These are phyloP conservation scores for Lyophyllum shimeji DNA, from an alignment of 768 basidiomycete genomes.

Conservation along the genomic window DNA sequence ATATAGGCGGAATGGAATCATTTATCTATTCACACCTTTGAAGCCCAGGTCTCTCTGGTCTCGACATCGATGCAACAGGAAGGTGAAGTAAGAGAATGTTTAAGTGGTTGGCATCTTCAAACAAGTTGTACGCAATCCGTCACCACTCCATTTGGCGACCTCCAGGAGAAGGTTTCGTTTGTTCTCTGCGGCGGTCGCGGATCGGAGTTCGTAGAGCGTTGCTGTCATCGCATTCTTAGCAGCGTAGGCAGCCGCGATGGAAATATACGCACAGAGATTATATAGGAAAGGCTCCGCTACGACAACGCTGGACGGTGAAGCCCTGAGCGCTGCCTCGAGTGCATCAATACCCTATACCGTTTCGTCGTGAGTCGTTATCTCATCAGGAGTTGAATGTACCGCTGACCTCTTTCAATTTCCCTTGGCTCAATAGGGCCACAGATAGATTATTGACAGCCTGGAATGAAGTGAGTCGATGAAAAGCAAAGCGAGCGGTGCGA, in stretches of 20 bases:
- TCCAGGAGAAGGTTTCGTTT: slow-evolving; percentile 74
- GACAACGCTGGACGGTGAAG: slow-evolving; percentile 70
- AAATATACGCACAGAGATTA: slow-evolving; percentile 65
- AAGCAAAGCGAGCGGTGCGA: neutral
- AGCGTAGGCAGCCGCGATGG: neutral
- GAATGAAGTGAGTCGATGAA: neutral
- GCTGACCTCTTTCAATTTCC: slow-evolving; percentile 67
- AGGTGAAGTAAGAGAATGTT: neutral
- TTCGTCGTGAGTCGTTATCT: neutral
- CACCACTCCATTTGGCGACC: slow-evolving; percentile 85
- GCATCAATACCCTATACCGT: slow-evolving; percentile 61
- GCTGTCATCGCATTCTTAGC: slow-evolving; percentile 38
- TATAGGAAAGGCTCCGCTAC: slow-evolving; percentile 83
- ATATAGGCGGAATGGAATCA: neutral
- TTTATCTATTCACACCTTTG: neutral
- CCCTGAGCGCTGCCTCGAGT: slow-evolving; percentile 58
- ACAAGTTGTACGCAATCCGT: slow-evolving; percentile 74
- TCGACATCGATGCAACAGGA: no score
- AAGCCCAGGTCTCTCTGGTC: no score
- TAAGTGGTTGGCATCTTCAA: slow-evolving; percentile 74
- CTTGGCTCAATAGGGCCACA: slow-evolving; percentile 69
- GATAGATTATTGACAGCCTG: slow-evolving; percentile 69
- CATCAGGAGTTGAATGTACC: neutral
- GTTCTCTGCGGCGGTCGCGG: slow-evolving; percentile 69
- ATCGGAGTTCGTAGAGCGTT: slow-evolving; percentile 81